A percentile compares a stretch with the other conserved stretches of the same genome.
phyloP scores from a whole-genome alignment of 345 rosid species.

The Cardamine resedifolia region DNA sequence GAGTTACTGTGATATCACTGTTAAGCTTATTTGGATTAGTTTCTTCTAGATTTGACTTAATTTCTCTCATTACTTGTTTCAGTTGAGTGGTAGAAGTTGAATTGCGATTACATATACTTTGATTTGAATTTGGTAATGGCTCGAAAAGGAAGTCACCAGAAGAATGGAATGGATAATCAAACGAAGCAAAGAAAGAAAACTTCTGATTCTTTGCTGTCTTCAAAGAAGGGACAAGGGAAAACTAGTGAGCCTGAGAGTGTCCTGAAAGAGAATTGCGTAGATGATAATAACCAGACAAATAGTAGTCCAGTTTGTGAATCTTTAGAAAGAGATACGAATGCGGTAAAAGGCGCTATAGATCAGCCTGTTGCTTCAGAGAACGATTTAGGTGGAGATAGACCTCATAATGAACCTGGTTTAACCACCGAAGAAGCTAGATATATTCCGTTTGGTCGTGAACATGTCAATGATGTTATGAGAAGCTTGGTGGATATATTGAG shows the following conservation, averaged over 20 bases:
- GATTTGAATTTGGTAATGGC: slow-evolving; percentile 52
- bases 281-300: slow-evolving; percentile 46
- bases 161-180: slow-evolving; percentile 64
- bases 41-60: background rate
- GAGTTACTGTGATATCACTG: background rate
- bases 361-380: slow-evolving; percentile 40
- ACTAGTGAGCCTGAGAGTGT: slow-evolving; percentile 44
- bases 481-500: slow-evolving; percentile 46
- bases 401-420: slow-evolving; percentile 36
- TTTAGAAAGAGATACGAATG: slow-evolving; percentile 40
- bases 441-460: slow-evolving; percentile 40
- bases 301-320: slow-evolving; percentile 33
- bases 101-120: slow-evolving; percentile 23
- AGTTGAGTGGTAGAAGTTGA: slow-evolving; percentile 23
- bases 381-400: slow-evolving; percentile 39
- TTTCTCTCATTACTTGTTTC: background rate
- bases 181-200: slow-evolving; percentile 50
- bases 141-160: slow-evolving; percentile 78
- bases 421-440: slow-evolving; percentile 41
- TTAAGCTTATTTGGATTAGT: background rate
- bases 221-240: slow-evolving; percentile 49
- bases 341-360: slow-evolving; percentile 33
- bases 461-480: slow-evolving; percentile 39
- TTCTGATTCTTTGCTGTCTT: slow-evolving; percentile 44
- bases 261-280: slow-evolving; percentile 47